Percentiles rank a stretch among this genome's conserved stretches.
Evolutionary conservation across 768 basidiomycete genomes (phyloP).

Genomic region (Kwoniella sp.): DNA sequence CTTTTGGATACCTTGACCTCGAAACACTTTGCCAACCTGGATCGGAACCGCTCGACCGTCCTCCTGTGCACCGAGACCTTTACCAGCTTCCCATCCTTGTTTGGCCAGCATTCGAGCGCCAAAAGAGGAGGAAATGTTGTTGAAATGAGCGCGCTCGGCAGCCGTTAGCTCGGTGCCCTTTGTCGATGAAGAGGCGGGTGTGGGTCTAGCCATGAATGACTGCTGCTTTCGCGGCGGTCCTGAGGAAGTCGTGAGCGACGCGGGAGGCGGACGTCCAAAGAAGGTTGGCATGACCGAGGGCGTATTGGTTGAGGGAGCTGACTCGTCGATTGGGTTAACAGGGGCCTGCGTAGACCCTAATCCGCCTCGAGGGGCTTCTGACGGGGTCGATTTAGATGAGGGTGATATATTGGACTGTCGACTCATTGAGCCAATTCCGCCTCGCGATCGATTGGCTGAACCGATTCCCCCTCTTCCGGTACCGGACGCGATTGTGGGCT

Average conservation of each 20-base stretch:
- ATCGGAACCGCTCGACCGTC: conserved; percentile 54
- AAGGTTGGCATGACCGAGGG: conserved; percentile 20
- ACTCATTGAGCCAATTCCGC: conserved; percentile 34
- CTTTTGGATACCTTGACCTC: conserved; percentile 50
- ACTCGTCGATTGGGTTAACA: conserved; percentile 34
- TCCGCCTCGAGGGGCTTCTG: conserved; percentile 27
- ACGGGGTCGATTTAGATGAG: background rate
- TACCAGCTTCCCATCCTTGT: conserved; percentile 88
- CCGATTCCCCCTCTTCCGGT: conserved; percentile 33
- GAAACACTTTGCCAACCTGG: conserved; percentile 41
- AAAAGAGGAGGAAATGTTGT: conserved; percentile 71
- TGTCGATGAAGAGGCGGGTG: conserved; percentile 51
- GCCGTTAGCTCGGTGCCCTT: conserved; percentile 63
- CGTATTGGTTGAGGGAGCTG: conserved; percentile 10
- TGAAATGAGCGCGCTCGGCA: conserved; percentile 78
- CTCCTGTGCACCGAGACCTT: conserved; percentile 52
- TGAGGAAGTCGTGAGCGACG: conserved; percentile 20
- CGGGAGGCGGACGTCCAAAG: conserved; percentile 34
- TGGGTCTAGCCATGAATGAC: conserved; percentile 28
- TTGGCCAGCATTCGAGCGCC: conserved; percentile 89
- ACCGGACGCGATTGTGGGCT: background rate
- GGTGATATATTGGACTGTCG: conserved; percentile 6
- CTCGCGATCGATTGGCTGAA: conserved; percentile 23
- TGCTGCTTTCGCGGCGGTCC: conserved; percentile 25
- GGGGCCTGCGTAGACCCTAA: conserved; percentile 40